These are phyloP conservation scores for Trichoderma orchidacearum DNA, from an alignment of 495 filamentous ascomycete genomes.

Conservation along the genomic window DNA sequence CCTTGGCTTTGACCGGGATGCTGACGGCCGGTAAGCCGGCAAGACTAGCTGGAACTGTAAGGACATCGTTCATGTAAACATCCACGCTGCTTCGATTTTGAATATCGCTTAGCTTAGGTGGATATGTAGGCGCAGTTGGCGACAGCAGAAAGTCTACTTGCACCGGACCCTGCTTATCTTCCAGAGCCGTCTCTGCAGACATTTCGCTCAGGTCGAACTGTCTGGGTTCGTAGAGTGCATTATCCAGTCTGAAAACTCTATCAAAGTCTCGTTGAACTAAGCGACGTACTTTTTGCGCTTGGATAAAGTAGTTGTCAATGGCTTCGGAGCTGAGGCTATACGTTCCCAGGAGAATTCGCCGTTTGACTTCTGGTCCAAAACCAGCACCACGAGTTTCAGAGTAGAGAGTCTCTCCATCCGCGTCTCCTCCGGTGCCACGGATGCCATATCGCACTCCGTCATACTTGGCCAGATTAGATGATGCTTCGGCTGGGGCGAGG, in stretches of 20 bases:
- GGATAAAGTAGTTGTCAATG: slow-evolving; percentile 92
- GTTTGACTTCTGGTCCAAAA: slow-evolving; percentile 74
- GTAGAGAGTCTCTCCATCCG: slow-evolving; percentile 46
- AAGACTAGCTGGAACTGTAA: slow-evolving; percentile 88
- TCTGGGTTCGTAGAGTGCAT: slow-evolving; percentile 41
- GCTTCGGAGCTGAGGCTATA: slow-evolving; percentile 84
- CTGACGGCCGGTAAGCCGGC: slow-evolving; percentile 85
- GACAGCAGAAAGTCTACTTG: slow-evolving; percentile 78
- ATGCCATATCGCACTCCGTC: slow-evolving; percentile 85
- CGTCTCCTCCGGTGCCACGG: slow-evolving; percentile 25
- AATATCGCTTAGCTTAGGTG: slow-evolving; percentile 49
- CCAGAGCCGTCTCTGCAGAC: slow-evolving; percentile 21
- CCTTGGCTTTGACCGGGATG: slow-evolving; percentile 46
- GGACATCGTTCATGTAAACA: slow-evolving; percentile 82
- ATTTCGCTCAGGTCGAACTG: slow-evolving; percentile 33
- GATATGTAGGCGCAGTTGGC: slow-evolving; percentile 68
- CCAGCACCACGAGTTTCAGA: slow-evolving; percentile 54
- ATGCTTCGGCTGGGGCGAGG: slow-evolving; percentile 87
- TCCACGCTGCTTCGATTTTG: slow-evolving; percentile 20
- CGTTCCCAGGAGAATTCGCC: slow-evolving; percentile 76
- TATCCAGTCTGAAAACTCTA: slow-evolving; percentile 49
- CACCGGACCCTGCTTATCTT: slow-evolving; percentile 28
- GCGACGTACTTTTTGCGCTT: slow-evolving; percentile 78
- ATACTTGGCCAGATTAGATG: slow-evolving; percentile 95
- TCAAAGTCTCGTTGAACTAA: slow-evolving; percentile 81